phyloP scores from a whole-genome alignment of 1,284 basidiomycete genomes.

The Cryptococcus amylolentus region DNA sequence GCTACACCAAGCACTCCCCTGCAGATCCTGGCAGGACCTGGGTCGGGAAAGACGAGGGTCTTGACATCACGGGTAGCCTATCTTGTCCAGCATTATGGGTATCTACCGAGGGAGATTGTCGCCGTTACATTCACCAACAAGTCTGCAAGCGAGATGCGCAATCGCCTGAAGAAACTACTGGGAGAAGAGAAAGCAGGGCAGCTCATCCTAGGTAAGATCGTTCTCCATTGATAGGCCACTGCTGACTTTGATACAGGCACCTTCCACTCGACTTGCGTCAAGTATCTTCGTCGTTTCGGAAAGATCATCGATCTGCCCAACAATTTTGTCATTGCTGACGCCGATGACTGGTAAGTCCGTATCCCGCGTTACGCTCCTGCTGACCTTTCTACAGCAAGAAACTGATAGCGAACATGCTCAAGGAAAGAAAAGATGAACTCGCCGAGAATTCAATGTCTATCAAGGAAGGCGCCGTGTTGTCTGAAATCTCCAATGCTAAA shows the following conservation, averaged over 20 bases:
- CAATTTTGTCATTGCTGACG: slow-evolving; percentile 80
- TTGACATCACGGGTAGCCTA: slow-evolving; percentile 75
- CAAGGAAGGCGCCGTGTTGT: slow-evolving; percentile 60
- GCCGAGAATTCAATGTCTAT: slow-evolving; percentile 56
- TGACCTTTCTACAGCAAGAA: slow-evolving; percentile 59
- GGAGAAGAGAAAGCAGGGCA: slow-evolving; percentile 61
- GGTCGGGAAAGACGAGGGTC: slow-evolving; percentile 68
- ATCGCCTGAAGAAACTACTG: slow-evolving; percentile 67
- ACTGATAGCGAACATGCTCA: slow-evolving; percentile 62
- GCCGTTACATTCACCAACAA: slow-evolving; percentile 86
- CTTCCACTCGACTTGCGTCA: slow-evolving; percentile 76
- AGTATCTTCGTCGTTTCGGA: slow-evolving; percentile 65
- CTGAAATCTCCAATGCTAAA: slow-evolving; percentile 76
- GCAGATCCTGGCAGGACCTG: slow-evolving; percentile 81
- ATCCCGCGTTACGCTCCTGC: not conserved
- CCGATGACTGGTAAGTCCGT: slow-evolving; percentile 67
- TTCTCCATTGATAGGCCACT: not conserved
- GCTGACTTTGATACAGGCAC: slow-evolving; percentile 58
- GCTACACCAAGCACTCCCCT: slow-evolving; percentile 62
- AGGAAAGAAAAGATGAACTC: slow-evolving; percentile 57
- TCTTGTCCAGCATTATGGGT: slow-evolving; percentile 60
- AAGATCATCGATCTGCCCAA: slow-evolving; percentile 60
- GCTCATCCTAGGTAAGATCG: slow-evolving; percentile 57
- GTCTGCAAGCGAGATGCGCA: slow-evolving; percentile 83
- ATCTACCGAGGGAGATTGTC: slow-evolving; percentile 64